Evolutionary conservation across 441 rosid genomes (phyloP).

Genomic region (Arabidopsis hybrid): DNA sequence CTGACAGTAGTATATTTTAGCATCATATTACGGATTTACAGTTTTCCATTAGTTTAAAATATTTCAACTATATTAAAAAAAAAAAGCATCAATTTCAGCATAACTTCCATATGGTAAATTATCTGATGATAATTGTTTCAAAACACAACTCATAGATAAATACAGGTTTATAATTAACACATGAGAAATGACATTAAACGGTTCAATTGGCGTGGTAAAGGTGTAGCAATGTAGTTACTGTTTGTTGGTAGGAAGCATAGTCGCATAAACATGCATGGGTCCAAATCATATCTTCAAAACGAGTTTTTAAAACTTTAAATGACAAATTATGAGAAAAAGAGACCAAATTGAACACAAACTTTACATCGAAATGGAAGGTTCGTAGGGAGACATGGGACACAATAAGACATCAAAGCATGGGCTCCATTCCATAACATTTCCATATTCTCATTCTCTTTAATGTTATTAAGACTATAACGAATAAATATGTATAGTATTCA

Average conservation of each 20-base stretch:
- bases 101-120: background rate
- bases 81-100: background rate
- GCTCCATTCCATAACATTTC: constrained; percentile 29
- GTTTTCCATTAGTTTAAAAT: background rate
- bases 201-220: constrained; percentile 4
- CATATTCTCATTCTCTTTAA: constrained; percentile 21
- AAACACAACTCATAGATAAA: background rate
- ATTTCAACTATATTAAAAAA: background rate
- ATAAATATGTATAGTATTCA: background rate
- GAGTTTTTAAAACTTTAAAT: background rate
- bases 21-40: background rate
- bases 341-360: constrained; percentile 23
- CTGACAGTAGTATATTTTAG: background rate
- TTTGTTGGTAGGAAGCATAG: constrained; percentile 44
- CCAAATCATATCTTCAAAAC: constrained; percentile 36
- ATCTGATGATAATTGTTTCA: background rate
- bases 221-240: constrained; percentile 25
- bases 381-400: constrained; percentile 39
- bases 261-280: constrained; percentile 40
- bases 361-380: constrained; percentile 43
- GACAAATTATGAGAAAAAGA: background rate
- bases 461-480: background rate
- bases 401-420: constrained; percentile 43
- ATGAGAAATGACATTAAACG: background rate
- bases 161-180: background rate